A percentile compares a stretch with the other conserved stretches of the same genome.
phyloP scores from a whole-genome alignment of 176 grass and related monocot species.

The Bromus sterilis region DNA sequence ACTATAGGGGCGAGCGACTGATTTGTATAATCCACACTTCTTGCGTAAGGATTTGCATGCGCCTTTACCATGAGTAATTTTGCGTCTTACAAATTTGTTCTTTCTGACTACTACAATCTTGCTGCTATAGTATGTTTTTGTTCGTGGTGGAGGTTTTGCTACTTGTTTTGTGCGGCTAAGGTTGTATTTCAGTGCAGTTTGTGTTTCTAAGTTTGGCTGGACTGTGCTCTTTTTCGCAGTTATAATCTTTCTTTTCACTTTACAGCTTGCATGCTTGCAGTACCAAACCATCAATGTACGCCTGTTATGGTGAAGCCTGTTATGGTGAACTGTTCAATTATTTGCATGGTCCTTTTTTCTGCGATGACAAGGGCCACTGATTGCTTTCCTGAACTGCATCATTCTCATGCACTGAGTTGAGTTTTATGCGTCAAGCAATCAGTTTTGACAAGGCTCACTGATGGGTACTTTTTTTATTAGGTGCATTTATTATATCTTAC shows the following conservation, averaged over 20 bases:
- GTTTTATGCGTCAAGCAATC: not conserved
- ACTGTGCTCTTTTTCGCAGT: not conserved
- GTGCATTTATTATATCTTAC: not conserved
- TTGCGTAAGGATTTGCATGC: not conserved
- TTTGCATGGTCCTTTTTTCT: not conserved
- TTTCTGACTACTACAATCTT: not conserved
- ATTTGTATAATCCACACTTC: not conserved
- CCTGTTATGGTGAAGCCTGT: not conserved
- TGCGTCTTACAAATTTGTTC: not conserved
- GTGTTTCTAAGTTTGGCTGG: not conserved
- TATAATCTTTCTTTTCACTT: not conserved
- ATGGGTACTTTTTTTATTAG: not conserved
- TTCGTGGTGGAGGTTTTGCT: not conserved
- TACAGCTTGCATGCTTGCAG: not conserved
- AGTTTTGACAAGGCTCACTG: not conserved
- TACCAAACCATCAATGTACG: not conserved
- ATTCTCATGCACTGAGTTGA: not conserved
- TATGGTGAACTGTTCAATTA: not conserved
- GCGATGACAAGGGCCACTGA: too few species aligned
- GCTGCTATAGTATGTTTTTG: not conserved
- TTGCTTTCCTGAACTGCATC: not conserved
- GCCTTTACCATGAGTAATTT: not conserved
- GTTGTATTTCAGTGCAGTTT: not conserved
- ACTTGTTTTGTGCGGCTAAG: not conserved
- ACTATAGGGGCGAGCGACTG: not conserved